Percentiles rank a stretch among this genome's conserved stretches.
phyloP scores from a whole-genome alignment of 2,329 filamentous ascomycete species.

The Apiospora koreana region DNA sequence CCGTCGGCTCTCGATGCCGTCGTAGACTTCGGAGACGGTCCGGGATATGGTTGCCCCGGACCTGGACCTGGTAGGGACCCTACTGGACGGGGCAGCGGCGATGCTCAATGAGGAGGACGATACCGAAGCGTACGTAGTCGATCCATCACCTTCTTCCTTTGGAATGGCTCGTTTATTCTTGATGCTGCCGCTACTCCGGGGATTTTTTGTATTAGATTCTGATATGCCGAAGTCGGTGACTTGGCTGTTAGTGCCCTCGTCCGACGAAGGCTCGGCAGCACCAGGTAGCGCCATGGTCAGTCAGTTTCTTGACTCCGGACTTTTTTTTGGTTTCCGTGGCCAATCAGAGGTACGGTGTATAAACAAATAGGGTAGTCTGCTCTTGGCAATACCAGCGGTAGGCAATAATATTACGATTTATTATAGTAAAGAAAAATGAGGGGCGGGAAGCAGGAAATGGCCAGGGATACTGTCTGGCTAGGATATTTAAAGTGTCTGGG shows the following conservation, averaged over 20 bases:
- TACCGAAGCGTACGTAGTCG: neutral
- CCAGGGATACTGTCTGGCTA: neutral
- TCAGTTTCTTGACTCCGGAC: neutral
- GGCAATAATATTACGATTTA: neutral
- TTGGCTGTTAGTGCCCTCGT: neutral
- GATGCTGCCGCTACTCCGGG: neutral
- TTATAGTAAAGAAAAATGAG: neutral
- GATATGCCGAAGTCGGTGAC: neutral
- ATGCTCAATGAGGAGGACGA: neutral
- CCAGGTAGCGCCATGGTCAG: neutral
- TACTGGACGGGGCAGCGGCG: neutral
- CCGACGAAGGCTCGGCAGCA: neutral
- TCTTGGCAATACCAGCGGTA: neutral
- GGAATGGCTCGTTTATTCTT: neutral
- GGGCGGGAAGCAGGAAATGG: neutral
- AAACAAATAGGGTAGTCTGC: neutral
- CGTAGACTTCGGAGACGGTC: conserved; percentile 40
- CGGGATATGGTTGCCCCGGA: conserved; percentile 28
- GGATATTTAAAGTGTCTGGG: neutral
- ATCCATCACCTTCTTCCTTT: neutral
- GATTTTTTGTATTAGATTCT: neutral
- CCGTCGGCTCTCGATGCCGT: conserved; percentile 39
- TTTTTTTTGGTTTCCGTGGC: neutral
- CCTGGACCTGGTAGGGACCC: neutral
- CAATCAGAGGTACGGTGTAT: neutral